These are phyloP conservation scores for Melocanna baccifera DNA, from an alignment of 176 grass and related monocot species.

Conservation along the genomic window DNA sequence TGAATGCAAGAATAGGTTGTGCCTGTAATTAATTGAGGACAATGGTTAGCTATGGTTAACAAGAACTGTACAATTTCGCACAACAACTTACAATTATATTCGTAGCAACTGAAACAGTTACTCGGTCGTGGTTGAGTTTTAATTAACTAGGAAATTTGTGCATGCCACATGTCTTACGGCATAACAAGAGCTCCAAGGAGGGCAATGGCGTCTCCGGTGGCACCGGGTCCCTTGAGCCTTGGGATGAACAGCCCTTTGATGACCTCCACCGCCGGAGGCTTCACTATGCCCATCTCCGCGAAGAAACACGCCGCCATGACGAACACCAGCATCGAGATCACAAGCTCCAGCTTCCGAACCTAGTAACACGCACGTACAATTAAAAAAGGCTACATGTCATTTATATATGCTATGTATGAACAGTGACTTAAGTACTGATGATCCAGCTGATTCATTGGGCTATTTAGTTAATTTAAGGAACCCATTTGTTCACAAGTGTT, in stretches of 20 bases:
- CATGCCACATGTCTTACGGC: constrained; percentile 51
- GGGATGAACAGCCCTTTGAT: constrained; percentile 75
- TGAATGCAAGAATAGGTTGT: constrained; percentile 95
- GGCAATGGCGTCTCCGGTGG: constrained; percentile 74
- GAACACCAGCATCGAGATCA: constrained; percentile 60
- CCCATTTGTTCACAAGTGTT: too few species aligned
- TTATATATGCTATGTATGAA: not conserved
- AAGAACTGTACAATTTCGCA: not conserved
- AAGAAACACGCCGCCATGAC: constrained; percentile 86
- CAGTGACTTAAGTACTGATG: not conserved
- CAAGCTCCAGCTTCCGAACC: constrained; percentile 64
- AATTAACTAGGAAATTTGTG: not conserved
- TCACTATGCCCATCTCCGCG: constrained; percentile 70
- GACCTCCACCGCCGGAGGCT: constrained; percentile 67
- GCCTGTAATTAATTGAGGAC: constrained; percentile 30
- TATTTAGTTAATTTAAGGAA: too few species aligned
- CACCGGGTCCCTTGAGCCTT: constrained; percentile 48
- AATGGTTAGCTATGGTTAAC: not conserved
- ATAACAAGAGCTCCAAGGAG: constrained; percentile 82
- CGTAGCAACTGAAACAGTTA: not conserved
- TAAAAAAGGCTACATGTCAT: not conserved
- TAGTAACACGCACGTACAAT: not conserved
- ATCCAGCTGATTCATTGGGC: too few species aligned
- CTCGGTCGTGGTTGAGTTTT: not conserved
- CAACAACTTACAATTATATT: not conserved